phyloP scores from a whole-genome alignment of 106 monocot genomes.

The Posidonia australis region DNA sequence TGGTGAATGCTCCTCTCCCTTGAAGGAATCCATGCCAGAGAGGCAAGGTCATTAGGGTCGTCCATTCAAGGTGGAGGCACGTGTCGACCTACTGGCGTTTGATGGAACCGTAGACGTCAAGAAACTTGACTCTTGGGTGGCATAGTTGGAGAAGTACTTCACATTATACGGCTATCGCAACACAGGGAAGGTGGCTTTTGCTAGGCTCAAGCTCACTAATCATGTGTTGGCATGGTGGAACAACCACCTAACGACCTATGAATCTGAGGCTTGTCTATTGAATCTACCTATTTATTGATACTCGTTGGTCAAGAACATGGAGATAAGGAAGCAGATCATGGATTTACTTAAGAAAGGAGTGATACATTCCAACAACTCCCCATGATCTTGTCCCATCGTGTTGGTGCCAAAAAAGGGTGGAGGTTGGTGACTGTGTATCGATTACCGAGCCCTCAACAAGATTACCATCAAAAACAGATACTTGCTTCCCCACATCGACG shows the following conservation, averaged over 20 bases:
- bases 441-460: too few relatives aligned
- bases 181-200: background rate
- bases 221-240: background rate
- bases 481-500: background rate
- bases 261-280: background rate
- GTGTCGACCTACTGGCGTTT: background rate
- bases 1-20: background rate
- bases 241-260: background rate
- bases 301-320: background rate
- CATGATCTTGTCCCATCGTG: background rate
- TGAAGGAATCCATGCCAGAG: background rate
- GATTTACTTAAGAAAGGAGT: background rate
- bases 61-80: background rate
- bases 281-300: background rate
- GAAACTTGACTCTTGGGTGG: background rate
- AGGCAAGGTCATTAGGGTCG: background rate
- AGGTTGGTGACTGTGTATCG: background rate
- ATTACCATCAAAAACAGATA: constrained; percentile 7
- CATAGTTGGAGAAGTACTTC: background rate
- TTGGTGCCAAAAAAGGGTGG: constrained; percentile 5
- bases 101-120: background rate
- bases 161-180: background rate
- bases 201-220: background rate
- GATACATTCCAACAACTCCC: background rate
- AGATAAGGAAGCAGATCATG: background rate